Percentiles rank a stretch among this genome's conserved stretches.
These are phyloP conservation scores for Paraconiothyrium brasiliense DNA, from an alignment of 2,329 filamentous ascomycete genomes.

Conservation along the genomic window DNA sequence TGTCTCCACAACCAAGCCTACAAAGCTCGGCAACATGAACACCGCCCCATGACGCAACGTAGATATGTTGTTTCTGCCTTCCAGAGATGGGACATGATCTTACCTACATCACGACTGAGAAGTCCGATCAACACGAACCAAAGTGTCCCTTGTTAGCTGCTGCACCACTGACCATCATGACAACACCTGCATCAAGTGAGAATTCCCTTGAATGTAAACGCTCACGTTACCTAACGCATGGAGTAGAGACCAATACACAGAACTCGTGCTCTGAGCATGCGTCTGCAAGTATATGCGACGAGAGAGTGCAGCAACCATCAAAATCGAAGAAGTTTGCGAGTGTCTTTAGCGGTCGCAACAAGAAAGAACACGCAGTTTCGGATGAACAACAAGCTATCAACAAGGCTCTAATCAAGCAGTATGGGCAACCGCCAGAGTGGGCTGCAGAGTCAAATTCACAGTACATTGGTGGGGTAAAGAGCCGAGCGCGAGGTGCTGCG, in stretches of 20 bases:
- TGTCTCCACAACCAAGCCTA: background rate
- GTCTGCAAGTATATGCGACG: background rate
- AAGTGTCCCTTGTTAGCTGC: background rate
- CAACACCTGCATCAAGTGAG: background rate
- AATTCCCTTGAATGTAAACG: background rate
- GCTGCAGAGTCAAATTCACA: conserved; percentile 1
- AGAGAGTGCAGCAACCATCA: background rate
- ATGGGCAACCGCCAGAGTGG: conserved; percentile 1
- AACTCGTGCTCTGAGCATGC: background rate
- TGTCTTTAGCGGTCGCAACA: background rate
- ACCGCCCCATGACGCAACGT: conserved; percentile 3
- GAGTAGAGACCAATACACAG: too few relatives aligned
- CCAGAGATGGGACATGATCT: background rate
- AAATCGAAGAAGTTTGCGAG: background rate
- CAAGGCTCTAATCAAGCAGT: conserved; percentile 2
- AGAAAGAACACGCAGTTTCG: background rate
- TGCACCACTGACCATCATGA: background rate
- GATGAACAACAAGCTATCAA: conserved; percentile 2
- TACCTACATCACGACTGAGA: background rate
- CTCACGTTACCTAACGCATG: too few relatives aligned
- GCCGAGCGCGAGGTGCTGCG: background rate
- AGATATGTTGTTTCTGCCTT: background rate
- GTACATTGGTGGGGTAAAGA: background rate
- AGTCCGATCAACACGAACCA: background rate
- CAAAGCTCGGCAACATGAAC: background rate